Evolutionary conservation across 1,284 basidiomycete genomes (phyloP).

Genomic region (Rhodotorula sp.): DNA sequence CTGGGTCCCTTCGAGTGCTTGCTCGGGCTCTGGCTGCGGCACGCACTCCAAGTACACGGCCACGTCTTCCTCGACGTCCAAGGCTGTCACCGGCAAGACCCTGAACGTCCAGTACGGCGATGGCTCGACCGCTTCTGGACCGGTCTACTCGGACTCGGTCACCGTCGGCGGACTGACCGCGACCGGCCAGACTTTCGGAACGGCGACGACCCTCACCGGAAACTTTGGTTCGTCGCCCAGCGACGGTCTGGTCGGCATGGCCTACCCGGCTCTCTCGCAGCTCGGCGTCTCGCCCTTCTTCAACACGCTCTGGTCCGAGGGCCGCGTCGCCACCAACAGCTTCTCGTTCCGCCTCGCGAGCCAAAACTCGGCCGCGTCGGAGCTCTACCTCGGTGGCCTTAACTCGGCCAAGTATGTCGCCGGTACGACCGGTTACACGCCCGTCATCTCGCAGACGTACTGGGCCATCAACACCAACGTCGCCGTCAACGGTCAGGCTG

Average conservation of each 20-base stretch:
- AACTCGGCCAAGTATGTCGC: constrained; percentile 50
- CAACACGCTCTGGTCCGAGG: constrained; percentile 46
- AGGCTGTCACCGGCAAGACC: constrained; percentile 35
- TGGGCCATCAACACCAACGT: constrained; percentile 45
- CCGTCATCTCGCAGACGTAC: constrained; percentile 46
- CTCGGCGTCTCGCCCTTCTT: constrained; percentile 42
- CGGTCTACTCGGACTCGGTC: constrained; percentile 58
- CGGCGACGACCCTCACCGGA: constrained; percentile 45
- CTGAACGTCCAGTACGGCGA: constrained; percentile 60
- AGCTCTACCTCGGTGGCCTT: constrained; percentile 61
- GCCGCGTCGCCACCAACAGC: constrained; percentile 49
- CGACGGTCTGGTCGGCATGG: constrained; percentile 49
- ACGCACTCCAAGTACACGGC: constrained; percentile 44
- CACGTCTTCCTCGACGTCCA: constrained; percentile 38
- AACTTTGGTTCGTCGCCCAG: constrained; percentile 36
- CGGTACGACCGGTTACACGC: constrained; percentile 52
- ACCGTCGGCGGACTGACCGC: constrained; percentile 48
- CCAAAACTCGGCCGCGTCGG: constrained; percentile 49
- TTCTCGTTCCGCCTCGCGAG: constrained; percentile 60
- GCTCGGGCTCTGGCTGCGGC: constrained; percentile 41
- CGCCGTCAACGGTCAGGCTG: constrained; percentile 34
- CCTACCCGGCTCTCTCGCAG: constrained; percentile 43
- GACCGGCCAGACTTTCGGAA: constrained; percentile 48
- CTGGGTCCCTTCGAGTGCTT: constrained; percentile 17
- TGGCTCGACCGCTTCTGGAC: constrained; percentile 57